Conservation (phyloP, 1,139 yeast species). For the Pichia sp. region DNA sequence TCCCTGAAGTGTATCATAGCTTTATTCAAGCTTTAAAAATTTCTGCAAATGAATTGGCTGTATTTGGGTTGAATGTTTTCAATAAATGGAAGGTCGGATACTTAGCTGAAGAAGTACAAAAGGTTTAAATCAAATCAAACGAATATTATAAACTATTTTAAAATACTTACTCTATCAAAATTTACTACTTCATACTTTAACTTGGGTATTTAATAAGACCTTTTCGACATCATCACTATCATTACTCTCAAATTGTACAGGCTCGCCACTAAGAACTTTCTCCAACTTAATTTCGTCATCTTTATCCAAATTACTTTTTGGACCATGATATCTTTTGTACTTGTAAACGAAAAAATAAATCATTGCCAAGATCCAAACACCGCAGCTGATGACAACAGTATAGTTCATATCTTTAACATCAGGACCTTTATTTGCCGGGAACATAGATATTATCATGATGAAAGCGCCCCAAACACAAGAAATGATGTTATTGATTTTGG, state of each 20-base stretch:
- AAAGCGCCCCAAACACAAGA: slow-evolving; percentile 32
- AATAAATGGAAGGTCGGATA: background rate
- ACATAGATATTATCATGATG: slow-evolving; percentile 41
- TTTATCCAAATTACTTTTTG: slow-evolving; percentile 33
- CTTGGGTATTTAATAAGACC: background rate
- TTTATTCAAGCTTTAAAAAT: slow-evolving; percentile 17
- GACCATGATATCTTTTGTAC: slow-evolving; percentile 43
- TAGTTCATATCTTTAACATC: slow-evolving; percentile 32
- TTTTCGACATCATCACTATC: slow-evolving; percentile 19
- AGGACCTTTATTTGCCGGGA: slow-evolving; percentile 33
- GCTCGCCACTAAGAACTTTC: slow-evolving; percentile 10
- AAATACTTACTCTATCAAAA: background rate
- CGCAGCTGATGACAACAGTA: slow-evolving; percentile 43
- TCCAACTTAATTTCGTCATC: slow-evolving; percentile 8
- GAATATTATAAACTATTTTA: too few relatives aligned
- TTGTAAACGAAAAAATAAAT: slow-evolving; percentile 41
- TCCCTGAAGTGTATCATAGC: slow-evolving; percentile 23
- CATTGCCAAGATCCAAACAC: slow-evolving; percentile 40
- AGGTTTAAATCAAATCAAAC: background rate
- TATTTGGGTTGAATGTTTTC: background rate
- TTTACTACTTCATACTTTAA: background rate
- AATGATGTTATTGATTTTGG: slow-evolving; percentile 37
- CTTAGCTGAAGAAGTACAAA: background rate
- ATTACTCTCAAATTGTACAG: background rate
- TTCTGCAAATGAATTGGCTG: background rate